These are phyloP conservation scores for Centella asiatica DNA, from an alignment of 129 eudicot species.

Conservation along the genomic window DNA sequence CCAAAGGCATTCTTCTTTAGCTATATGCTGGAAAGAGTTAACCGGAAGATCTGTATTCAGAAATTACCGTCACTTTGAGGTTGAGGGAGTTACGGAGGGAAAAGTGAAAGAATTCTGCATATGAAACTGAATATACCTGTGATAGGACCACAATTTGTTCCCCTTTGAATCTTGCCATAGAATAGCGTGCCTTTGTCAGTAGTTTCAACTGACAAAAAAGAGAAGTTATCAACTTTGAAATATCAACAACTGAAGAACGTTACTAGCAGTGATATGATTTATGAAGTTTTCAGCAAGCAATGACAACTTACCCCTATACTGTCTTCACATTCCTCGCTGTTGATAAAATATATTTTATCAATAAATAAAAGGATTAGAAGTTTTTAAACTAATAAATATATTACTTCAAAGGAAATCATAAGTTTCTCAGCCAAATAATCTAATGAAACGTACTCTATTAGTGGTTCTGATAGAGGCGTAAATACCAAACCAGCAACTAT, in stretches of 20 bases:
- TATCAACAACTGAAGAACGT: not conserved
- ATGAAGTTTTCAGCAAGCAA: not conserved
- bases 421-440: not conserved
- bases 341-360: slow-evolving; percentile 11
- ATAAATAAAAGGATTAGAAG: slow-evolving; percentile 12
- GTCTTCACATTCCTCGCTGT: slow-evolving; percentile 89
- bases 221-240: slow-evolving; percentile 10
- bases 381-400: not conserved
- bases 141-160: slow-evolving; percentile 91
- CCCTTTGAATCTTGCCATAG: slow-evolving; percentile 79
- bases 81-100: not conserved
- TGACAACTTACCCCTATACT: slow-evolving; percentile 62
- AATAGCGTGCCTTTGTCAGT: slow-evolving; percentile 85
- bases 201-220: slow-evolving; percentile 49
- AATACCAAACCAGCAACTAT: slow-evolving; percentile 95
- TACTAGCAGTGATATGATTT: not conserved
- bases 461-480: slow-evolving; percentile 90
- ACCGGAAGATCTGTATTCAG: not conserved
- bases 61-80: not conserved
- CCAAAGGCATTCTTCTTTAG: not conserved
- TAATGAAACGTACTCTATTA: slow-evolving; percentile 60
- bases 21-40: not conserved
- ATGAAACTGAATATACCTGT: slow-evolving; percentile 42
- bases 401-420: not conserved
- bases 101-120: not conserved